Base-by-base conservation (phyloP, 768 basidiomycete species). In the Serendipita indica region DNA sequence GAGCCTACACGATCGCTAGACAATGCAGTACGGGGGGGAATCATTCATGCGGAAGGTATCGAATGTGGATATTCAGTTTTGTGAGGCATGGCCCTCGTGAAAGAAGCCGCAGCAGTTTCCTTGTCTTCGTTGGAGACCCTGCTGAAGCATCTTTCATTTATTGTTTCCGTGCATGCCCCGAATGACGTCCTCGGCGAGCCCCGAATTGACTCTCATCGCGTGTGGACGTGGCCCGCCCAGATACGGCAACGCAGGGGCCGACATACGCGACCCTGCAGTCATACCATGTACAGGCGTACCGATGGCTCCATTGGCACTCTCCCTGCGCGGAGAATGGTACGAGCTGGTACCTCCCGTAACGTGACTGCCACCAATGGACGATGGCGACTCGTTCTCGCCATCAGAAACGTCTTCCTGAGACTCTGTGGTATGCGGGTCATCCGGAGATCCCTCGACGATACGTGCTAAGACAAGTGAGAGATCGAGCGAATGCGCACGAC, bases 401-500 rank as follows among this genome's bases (percentile, higher is more conserved):
- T 54, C 49, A 16, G 49, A 54, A 6, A 3, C 22, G 18, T 54
- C 49, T 27, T 54, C 49, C 10, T 54, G 41, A n/a, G 41, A 18
- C n/a, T 6, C 49, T 6, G 20, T 16, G 16, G 20, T 16, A 32
- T 16, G 20, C n/a, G 18, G 30, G 4, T 54, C 22, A 28, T 54
- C 49, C 3, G 49, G 30, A 27, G 49, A 54, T 3, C 49, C 49
- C 65, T 88, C 88, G 3, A 82, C 81, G 64, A 89, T 88, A 58
- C 82, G 82, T n/a, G 82, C 83, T 30, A 91, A 76, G 3, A 89
- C 90, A 63, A 81, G 81, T 0, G 86, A 89, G 63, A 94, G 73
- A 67, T 94, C 90, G 46, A 94, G 81, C 3, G 86, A 89, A 68
- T 93, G 90, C 0, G 90, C 90, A 16, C 90, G 84, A 64, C 89